Base-by-base conservation (phyloP, 225 moss, liverwort and hornwort genomes). In the Lunularia cruciata region DNA sequence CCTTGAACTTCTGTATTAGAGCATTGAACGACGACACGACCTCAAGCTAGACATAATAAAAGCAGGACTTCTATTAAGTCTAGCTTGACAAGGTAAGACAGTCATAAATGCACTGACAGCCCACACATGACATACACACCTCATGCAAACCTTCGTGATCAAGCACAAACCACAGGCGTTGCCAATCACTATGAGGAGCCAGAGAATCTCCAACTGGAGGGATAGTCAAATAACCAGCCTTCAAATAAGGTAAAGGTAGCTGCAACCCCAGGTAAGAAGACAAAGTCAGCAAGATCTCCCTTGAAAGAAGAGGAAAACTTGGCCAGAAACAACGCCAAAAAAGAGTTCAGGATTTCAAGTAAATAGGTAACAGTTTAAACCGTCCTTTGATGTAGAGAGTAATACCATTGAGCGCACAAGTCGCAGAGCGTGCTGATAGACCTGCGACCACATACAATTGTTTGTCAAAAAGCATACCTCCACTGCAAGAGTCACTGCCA, bases 181-280 rank as follows among this genome's bases (percentile, higher is more conserved):
- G 77, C 96, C 96, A 98, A 76, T 98, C 89, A 85, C 79, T 82
- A 61, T 98, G 96, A 51, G 96, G 96, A 53, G 90, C 96, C 55
- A 98, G 85, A 43, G 92, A 81, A 79, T 92, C 84, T 37, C 88
- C 85, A 66, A 80, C 72, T 5, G 96, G 92, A 75, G 92, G 89
- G 66, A 91, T 83, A 47, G 79, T 89, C 81, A 98, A 75, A 84
- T 83, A 98, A 40, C 96, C 96, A 51, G 96, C 92, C 82, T 89
- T 88, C 47, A 98, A 63, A 69, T 89, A 98, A 30, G 96, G 96
- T 77, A 98, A 75, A 63, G 96, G 96, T 73, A 98, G 79, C 95
- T 96, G 95, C 72, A 68, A 13, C 20, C 16, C 34, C 69, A 33
- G 46, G 72, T 61, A 63, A n/a, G 45, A 40, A 20, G 16, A 18